A percentile compares a stretch with the other conserved stretches of the same genome.
Evolutionary conservation across 23 red algal species (phyloP).

Genomic region (Gracilariopsis chorda): DNA sequence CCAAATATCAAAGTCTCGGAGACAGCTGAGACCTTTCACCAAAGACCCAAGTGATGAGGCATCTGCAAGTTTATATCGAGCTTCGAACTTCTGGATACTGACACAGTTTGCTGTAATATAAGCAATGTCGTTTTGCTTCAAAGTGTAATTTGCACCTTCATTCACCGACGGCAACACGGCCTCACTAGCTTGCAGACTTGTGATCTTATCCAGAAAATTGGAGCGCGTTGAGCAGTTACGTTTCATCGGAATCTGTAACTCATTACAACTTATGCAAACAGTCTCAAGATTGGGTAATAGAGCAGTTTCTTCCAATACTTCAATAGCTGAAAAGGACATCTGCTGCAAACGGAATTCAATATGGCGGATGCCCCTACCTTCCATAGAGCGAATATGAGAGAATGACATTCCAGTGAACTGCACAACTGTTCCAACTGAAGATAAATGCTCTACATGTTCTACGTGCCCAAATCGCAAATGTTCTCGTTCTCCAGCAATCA

Average conservation of each 20-base stretch:
- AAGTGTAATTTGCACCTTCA: not conserved
- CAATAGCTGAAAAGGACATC: not conserved
- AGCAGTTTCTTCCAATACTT: not conserved
- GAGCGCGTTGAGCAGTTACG: not conserved
- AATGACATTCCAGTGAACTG: not conserved
- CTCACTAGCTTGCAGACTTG: not conserved
- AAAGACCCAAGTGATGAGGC: not conserved
- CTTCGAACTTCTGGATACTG: not conserved
- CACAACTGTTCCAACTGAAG: not conserved
- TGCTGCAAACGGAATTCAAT: conserved; percentile 4
- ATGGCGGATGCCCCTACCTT: not conserved
- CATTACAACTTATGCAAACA: not conserved
- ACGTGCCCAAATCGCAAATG: not conserved
- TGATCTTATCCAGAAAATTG: not conserved
- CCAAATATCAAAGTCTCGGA: conserved; percentile 5
- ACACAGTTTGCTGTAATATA: not conserved
- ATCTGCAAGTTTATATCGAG: not conserved
- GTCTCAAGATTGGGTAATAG: not conserved
- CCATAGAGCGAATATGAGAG: not conserved
- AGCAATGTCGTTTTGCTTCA: not conserved
- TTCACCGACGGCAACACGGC: not conserved
- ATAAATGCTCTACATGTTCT: not conserved
- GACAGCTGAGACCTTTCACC: not conserved
- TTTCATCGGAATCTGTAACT: not conserved
- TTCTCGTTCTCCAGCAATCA: not conserved